Conservation (phyloP, 2,329 filamentous ascomycete species). For the Pseudocercospora crystallina region DNA sequence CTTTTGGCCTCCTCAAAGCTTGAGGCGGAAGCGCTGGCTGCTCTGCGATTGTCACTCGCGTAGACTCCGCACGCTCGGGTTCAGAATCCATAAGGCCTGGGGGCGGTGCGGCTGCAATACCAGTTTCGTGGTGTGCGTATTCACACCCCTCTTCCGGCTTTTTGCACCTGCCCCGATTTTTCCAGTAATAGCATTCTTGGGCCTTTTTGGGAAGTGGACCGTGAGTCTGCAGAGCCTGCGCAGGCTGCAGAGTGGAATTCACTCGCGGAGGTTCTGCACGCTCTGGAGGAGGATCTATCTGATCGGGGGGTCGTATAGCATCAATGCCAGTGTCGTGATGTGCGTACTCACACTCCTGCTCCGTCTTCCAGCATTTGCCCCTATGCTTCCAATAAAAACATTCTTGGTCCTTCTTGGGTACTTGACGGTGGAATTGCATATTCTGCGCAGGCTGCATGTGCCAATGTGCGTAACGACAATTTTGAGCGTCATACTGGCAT, state of each 20-base stretch:
- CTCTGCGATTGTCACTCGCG: too few relatives aligned
- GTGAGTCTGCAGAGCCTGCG: too few relatives aligned
- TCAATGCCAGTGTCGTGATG: constrained; percentile 23
- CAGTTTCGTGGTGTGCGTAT: constrained; percentile 25
- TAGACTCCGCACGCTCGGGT: too few relatives aligned
- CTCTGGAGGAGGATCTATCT: too few relatives aligned
- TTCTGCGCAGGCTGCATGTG: too few relatives aligned
- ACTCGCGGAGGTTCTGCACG: too few relatives aligned
- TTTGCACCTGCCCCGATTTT: neutral
- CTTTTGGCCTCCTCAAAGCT: neutral
- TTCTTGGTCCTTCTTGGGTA: too few relatives aligned
- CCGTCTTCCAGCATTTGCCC: neutral
- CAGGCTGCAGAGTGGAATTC: too few relatives aligned
- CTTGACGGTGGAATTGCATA: too few relatives aligned
- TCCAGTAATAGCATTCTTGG: constrained; percentile 11
- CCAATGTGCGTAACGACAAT: constrained; percentile 8
- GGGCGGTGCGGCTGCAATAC: constrained; percentile 6
- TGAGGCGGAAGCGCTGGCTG: neutral
- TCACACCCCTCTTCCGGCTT: constrained; percentile 20
- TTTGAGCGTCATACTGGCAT: constrained; percentile 7
- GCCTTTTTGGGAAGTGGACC: neutral
- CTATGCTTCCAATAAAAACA: too few relatives aligned
- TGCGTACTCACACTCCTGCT: constrained; percentile 24
- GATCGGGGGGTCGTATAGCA: too few relatives aligned
- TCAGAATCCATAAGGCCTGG: too few relatives aligned